These are phyloP conservation scores for Nicotiana tomentosiformis DNA, from an alignment of 257 asterid species.

Conservation along the genomic window DNA sequence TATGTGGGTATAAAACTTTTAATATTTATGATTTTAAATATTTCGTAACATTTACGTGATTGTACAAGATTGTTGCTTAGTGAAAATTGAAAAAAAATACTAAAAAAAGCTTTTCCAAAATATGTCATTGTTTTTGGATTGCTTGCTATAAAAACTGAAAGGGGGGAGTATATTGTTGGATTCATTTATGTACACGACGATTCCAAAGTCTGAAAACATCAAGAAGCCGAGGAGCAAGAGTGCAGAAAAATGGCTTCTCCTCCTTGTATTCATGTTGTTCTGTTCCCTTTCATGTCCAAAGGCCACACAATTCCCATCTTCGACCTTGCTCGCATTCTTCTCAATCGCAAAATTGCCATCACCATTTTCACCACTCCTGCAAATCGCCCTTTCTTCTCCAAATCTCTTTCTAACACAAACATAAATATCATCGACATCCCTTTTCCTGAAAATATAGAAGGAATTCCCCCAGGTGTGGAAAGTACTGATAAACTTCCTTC, in stretches of 20 bases:
- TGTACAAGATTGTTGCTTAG: too few relatives aligned
- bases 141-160: too few relatives aligned
- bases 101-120: too few relatives aligned
- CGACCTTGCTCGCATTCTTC: conserved; percentile 49
- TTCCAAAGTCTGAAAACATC: too few relatives aligned
- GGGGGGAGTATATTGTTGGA: too few relatives aligned
- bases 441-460: conserved; percentile 46
- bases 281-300: conserved; percentile 84
- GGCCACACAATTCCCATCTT: conserved; percentile 76
- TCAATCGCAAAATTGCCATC: conserved; percentile 23
- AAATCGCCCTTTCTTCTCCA: conserved; percentile 43
- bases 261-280: conserved; percentile 31
- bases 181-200: too few relatives aligned
- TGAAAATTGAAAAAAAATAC: too few relatives aligned
- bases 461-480: conserved; percentile 38
- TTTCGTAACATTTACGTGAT: too few relatives aligned
- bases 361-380: conserved; percentile 67
- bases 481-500: conserved; percentile 65
- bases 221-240: neutral
- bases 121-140: too few relatives aligned
- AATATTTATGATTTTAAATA: too few relatives aligned
- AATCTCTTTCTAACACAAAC: conserved; percentile 16
- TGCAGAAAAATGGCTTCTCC: conserved; percentile 2
- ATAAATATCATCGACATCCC: conserved; percentile 41
- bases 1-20: too few relatives aligned